Evolutionary conservation across 2,329 filamentous ascomycete genomes (phyloP).

Genomic region (Dichotomopilus funicola): DNA sequence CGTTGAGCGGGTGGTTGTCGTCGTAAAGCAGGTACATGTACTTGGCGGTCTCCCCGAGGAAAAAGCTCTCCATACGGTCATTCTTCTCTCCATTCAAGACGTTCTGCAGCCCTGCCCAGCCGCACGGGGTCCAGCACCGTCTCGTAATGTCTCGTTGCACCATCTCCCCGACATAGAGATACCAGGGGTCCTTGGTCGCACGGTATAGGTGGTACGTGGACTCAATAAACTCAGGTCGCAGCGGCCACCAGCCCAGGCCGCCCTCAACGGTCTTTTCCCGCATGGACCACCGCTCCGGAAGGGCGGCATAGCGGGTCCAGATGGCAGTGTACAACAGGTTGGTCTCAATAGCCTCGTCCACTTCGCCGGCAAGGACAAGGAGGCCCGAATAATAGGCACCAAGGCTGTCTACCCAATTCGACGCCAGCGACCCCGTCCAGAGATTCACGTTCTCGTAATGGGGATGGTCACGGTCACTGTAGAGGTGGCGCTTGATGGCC

Average conservation of each 20-base stretch:
- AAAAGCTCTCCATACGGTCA: slow-evolving; percentile 98
- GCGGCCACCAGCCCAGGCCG: slow-evolving; percentile 89
- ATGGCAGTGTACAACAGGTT: slow-evolving; percentile 87
- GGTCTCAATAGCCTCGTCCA: slow-evolving; percentile 85
- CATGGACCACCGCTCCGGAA: slow-evolving; percentile 92
- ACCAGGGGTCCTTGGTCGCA: slow-evolving; percentile 92
- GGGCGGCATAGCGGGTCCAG: slow-evolving; percentile 89
- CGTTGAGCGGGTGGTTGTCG: slow-evolving; percentile 77
- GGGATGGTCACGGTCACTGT: slow-evolving; percentile 75
- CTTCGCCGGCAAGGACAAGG: slow-evolving; percentile 74
- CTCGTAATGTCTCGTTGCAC: slow-evolving; percentile 79
- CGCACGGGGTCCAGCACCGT: slow-evolving; percentile 83
- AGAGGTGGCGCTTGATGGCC: slow-evolving; percentile 86
- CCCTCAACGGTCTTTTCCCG: slow-evolving; percentile 76
- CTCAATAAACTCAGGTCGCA: slow-evolving; percentile 93
- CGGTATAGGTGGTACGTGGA: slow-evolving; percentile 95
- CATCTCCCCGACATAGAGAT: slow-evolving; percentile 94
- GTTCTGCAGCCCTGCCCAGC: slow-evolving; percentile 85
- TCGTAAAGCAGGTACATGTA: slow-evolving; percentile 93
- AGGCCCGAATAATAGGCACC: slow-evolving; percentile 93
- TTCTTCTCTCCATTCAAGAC: slow-evolving; percentile 76
- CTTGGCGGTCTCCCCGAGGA: slow-evolving; percentile 91
- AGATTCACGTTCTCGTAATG: slow-evolving; percentile 91
- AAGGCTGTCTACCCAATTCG: slow-evolving; percentile 93
- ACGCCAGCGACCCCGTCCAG: slow-evolving; percentile 77